Conservation (phyloP, 2,329 filamentous ascomycete species). For the Diplodia mutila region DNA sequence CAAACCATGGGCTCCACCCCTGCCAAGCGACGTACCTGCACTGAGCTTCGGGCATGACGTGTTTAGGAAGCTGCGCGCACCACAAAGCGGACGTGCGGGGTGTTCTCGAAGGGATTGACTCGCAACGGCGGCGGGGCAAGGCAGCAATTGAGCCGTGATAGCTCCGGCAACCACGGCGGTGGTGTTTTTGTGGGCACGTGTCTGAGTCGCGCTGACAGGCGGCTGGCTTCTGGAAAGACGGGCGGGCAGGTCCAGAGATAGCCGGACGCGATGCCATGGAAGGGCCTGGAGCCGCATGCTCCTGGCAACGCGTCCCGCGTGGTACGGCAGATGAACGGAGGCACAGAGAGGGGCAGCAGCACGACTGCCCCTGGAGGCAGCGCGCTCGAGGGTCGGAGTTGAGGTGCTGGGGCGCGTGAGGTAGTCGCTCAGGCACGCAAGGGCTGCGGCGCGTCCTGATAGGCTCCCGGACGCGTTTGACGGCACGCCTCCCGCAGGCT, state of each 20-base stretch:
- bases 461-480: constrained; percentile 7
- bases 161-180: constrained; percentile 17
- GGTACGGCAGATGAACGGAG: neutral
- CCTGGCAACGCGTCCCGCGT: neutral
- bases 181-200: constrained; percentile 11
- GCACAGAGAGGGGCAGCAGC: neutral
- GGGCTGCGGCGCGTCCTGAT: constrained; percentile 23
- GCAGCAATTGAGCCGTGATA: constrained; percentile 16
- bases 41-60: constrained; percentile 20
- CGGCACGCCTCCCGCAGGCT: constrained; percentile 9
- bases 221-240: constrained; percentile 3
- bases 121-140: constrained; percentile 14
- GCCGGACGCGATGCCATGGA: neutral
- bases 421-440: constrained; percentile 7
- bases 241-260: neutral
- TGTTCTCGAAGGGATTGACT: constrained; percentile 19
- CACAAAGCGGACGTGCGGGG: constrained; percentile 15
- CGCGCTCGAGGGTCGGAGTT: neutral
- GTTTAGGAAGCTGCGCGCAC: constrained; percentile 16
- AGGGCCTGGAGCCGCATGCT: neutral
- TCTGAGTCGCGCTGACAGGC: neutral
- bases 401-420: neutral
- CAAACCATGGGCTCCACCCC: constrained; percentile 14
- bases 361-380: neutral
- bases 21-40: constrained; percentile 20